Percentiles rank a stretch among this genome's conserved stretches.
These are phyloP conservation scores for Crithidia thermophila DNA, from an alignment of 208 protist species.

Conservation along the genomic window DNA sequence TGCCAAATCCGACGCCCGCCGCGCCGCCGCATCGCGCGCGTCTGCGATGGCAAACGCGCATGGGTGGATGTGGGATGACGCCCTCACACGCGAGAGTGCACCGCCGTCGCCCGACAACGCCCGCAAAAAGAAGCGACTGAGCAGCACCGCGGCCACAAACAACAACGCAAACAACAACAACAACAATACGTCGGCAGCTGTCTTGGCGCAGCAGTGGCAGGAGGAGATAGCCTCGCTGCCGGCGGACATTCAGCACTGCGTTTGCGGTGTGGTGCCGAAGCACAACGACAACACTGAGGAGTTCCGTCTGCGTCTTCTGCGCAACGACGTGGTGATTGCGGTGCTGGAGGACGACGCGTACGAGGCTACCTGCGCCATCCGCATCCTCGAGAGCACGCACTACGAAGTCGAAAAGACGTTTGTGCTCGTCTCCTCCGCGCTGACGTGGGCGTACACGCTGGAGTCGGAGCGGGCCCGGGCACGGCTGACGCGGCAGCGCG, in stretches of 20 bases:
- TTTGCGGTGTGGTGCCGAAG: slow-evolving; percentile 60
- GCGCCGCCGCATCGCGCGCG: not conserved
- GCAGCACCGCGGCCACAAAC: not conserved
- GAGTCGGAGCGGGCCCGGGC: slow-evolving; percentile 50
- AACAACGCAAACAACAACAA: slow-evolving; percentile 1
- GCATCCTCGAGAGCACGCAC: slow-evolving; percentile 72
- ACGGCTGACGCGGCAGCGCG: slow-evolving; percentile 34
- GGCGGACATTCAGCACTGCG: slow-evolving; percentile 40
- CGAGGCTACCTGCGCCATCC: slow-evolving; percentile 86
- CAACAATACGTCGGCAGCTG: no score
- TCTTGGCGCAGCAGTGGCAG: not conserved
- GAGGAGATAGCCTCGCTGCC: slow-evolving; percentile 34
- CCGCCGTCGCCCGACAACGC: not conserved
- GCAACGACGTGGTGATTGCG: slow-evolving; percentile 87
- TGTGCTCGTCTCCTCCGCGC: slow-evolving; percentile 85
- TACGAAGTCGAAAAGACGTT: slow-evolving; percentile 94
- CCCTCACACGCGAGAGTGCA: not conserved
- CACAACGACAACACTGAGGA: slow-evolving; percentile 67
- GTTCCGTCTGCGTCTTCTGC: slow-evolving; percentile 67
- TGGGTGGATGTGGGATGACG: not conserved
- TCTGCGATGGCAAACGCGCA: not conserved
- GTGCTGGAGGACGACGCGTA: slow-evolving; percentile 78
- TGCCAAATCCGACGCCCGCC: slow-evolving; percentile 24
- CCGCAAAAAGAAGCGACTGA: not conserved
- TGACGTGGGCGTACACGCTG: slow-evolving; percentile 87